Evolutionary conservation across 2,329 filamentous ascomycete species (phyloP).

Genomic region (Capronia americana): DNA sequence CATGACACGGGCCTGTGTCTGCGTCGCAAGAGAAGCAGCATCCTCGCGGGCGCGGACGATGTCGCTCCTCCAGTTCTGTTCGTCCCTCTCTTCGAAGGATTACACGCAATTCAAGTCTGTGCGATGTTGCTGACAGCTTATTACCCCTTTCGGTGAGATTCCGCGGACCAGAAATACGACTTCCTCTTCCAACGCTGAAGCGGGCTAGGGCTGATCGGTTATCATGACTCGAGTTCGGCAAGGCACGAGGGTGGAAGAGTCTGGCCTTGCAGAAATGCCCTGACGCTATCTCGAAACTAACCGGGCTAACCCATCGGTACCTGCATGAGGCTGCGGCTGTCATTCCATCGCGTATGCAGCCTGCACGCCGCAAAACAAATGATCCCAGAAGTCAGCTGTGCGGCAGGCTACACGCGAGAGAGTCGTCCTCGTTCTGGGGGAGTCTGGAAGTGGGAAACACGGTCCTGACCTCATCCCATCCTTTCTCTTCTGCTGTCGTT

Average conservation of each 20-base stretch:
- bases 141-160: slow-evolving; percentile 12
- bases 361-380: background rate
- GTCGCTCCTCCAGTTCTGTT: background rate
- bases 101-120: slow-evolving; percentile 3
- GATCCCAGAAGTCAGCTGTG: background rate
- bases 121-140: background rate
- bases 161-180: background rate
- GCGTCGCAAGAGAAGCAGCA: background rate
- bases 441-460: background rate
- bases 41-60: background rate
- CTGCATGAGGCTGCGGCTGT: slow-evolving; percentile 18
- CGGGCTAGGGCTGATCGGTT: slow-evolving; percentile 7
- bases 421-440: background rate
- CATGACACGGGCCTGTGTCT: background rate
- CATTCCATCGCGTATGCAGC: slow-evolving; percentile 10
- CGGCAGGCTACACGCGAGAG: background rate
- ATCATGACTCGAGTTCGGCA: background rate
- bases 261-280: slow-evolving; percentile 11
- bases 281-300: slow-evolving; percentile 11
- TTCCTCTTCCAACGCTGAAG: background rate
- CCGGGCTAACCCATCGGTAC: slow-evolving; percentile 12
- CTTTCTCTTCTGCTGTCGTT: slow-evolving; percentile 4
- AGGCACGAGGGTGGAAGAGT: background rate
- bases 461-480: slow-evolving; percentile 3
- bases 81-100: background rate